Conservation (phyloP, 441 rosid genomes). For the Bocquillonia castaneifolia region DNA sequence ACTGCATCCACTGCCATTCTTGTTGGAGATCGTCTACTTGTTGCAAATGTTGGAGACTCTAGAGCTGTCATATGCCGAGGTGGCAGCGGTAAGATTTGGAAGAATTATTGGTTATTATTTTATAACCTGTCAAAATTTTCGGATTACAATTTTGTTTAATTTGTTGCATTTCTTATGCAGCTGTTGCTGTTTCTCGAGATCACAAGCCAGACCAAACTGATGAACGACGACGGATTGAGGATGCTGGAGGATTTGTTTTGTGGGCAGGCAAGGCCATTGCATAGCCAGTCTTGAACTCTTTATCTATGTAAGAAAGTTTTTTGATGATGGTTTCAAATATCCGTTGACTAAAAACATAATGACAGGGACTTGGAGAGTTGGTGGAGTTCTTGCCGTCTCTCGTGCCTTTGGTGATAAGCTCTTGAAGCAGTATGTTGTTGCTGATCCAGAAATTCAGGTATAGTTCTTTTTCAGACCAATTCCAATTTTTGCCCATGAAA, state of each 20-base stretch:
- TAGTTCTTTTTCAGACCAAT: slow-evolving; percentile 6
- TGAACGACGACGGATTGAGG: slow-evolving; percentile 92
- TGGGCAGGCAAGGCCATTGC: slow-evolving; percentile 72
- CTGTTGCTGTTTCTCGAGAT: slow-evolving; percentile 95
- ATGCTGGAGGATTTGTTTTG: slow-evolving; percentile 98
- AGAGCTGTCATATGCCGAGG: slow-evolving; percentile 96
- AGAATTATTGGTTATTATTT: background rate
- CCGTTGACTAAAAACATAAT: slow-evolving; percentile 19
- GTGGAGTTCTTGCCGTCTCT: slow-evolving; percentile 98
- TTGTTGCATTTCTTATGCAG: slow-evolving; percentile 34
- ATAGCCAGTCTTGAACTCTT: background rate
- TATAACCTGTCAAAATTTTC: background rate
- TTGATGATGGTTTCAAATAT: background rate
- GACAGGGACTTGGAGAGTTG: slow-evolving; percentile 97
- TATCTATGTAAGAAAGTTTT: background rate
- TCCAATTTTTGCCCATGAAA: background rate
- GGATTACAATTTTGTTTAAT: background rate
- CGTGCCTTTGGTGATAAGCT: slow-evolving; percentile 98
- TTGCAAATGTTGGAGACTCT: slow-evolving; percentile 98
- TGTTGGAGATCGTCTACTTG: slow-evolving; percentile 90
- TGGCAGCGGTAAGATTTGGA: slow-evolving; percentile 63
- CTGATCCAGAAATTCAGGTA: slow-evolving; percentile 99
- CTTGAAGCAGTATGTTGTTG: slow-evolving; percentile 95
- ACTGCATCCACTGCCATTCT: slow-evolving; percentile 98
- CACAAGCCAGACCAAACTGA: slow-evolving; percentile 97